Evolutionary conservation across 345 rosid species (phyloP), one percentile per base, ranked within the genome.

Genomic region (Eucalyptus shirleyi): DNA sequence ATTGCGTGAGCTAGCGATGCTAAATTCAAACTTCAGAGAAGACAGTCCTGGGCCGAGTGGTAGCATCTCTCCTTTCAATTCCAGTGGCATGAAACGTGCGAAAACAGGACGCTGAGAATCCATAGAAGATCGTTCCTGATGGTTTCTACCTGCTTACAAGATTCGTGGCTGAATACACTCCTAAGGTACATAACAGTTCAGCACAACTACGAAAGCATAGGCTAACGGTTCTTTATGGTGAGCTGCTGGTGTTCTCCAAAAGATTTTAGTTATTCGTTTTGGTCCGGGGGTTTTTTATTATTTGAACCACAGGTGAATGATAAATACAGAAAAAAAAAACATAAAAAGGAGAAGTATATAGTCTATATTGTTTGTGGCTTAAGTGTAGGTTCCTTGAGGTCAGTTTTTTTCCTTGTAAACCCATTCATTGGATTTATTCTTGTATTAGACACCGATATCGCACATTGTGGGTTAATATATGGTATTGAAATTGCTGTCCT

Each of bases 41-140:
- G 99, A 98, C 51, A 96, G 99, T 89, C 99, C 99, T 4, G 98
- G 99, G 42, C 99, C 99, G 4, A 98, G 98, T 12, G 98, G 99
- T 77, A 96, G 98, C 50, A 93, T 97, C 89, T 98, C 99, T 86
- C 99, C 99, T 12, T 98, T 98, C 96, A 98, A 96, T 90, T 94
- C 98, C 51, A 96, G 97, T 86, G 96, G 99, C 87, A 96, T 97
- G 97, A 98, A 98, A 93, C 99, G 99, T 56, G 98, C 98, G 5
- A 98, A 98, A 92, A 97, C 98, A 5, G 98, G 98, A 72, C 95
- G 97, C 91, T 98, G 90, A 92, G 89, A 91, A 87, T 82, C 82
- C 23, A 51, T 51, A 50, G 90, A 80, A 44, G 86, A 69, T 77
- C 16, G 47, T 77, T 77, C 83, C 47, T 40, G 83, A 81, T 89